Conservation (phyloP, 106 monocot species). For the Dendrobium officinale region DNA sequence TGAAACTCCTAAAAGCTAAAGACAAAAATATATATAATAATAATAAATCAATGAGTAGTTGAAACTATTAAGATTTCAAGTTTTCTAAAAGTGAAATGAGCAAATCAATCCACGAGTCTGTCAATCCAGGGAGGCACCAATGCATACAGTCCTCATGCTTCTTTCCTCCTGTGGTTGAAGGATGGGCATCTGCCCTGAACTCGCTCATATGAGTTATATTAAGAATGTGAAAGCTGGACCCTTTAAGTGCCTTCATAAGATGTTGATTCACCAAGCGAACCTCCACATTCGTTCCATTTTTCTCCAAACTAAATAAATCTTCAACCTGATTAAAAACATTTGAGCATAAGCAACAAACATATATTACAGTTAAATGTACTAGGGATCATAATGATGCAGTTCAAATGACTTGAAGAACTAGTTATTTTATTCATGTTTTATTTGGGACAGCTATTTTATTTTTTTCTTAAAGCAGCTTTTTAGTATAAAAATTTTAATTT, state of each 20-base stretch:
- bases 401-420: no score
- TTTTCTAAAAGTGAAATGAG: constrained; percentile 24
- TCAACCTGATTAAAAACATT: constrained; percentile 27
- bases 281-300: constrained; percentile 51
- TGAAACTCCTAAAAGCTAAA: not conserved
- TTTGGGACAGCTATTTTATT: no score
- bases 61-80: constrained; percentile 1
- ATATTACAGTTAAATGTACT: no score
- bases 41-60: not conserved
- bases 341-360: no score
- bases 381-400: no score
- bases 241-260: constrained; percentile 33
- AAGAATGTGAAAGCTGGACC: constrained; percentile 42
- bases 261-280: constrained; percentile 49
- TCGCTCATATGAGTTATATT: constrained; percentile 59
- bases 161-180: constrained; percentile 51
- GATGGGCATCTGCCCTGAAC: constrained; percentile 77
- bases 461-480: no score
- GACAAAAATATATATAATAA: not conserved
- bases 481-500: no score
- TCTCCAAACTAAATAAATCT: constrained; percentile 46
- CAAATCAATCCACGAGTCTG: constrained; percentile 66
- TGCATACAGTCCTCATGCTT: constrained; percentile 85
- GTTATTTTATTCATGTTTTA: no score
- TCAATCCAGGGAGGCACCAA: constrained; percentile 66